These are phyloP conservation scores for Mariannaea sp. DNA, from an alignment of 2,329 filamentous ascomycete species.

Conservation along the genomic window DNA sequence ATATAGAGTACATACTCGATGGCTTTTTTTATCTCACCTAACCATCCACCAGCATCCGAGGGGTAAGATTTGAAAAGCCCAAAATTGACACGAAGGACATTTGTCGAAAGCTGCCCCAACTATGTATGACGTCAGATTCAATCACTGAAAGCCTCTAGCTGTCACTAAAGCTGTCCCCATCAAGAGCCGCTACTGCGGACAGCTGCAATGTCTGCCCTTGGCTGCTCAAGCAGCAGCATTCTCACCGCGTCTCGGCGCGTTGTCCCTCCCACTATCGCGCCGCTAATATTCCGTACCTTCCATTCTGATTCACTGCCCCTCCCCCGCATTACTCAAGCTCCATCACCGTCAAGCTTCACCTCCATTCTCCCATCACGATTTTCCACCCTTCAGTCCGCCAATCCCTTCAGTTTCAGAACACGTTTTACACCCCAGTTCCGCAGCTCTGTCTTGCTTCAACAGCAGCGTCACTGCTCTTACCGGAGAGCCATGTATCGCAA, in stretches of 20 bases:
- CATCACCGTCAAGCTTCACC: constrained; percentile 9
- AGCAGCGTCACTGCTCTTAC: constrained; percentile 38
- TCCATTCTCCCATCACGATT: neutral
- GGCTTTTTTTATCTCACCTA: too few relatives aligned
- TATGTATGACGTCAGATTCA: constrained; percentile 3
- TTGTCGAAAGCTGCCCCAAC: neutral
- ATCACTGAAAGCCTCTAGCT: constrained; percentile 1
- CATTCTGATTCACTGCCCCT: constrained; percentile 31
- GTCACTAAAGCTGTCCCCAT: constrained; percentile 2
- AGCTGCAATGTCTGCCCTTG: neutral
- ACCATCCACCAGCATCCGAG: neutral
- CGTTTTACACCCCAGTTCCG: constrained; percentile 6
- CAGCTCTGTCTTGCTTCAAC: constrained; percentile 20
- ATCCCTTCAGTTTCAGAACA: neutral
- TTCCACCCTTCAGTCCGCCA: neutral
- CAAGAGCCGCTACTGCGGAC: constrained; percentile 2
- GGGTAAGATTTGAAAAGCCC: neutral
- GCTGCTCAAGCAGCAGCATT: neutral
- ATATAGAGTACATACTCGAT: too few relatives aligned
- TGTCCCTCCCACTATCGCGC: constrained; percentile 3
- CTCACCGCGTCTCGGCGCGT: neutral
- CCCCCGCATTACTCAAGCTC: constrained; percentile 30
- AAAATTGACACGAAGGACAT: neutral
- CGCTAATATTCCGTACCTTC: constrained; percentile 33
- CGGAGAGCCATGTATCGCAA: constrained; percentile 39